Evolutionary conservation across 805 yeast genomes (phyloP), one percentile per base, ranked within the genome.

Genomic region (Pichia pseudocactophila): DNA sequence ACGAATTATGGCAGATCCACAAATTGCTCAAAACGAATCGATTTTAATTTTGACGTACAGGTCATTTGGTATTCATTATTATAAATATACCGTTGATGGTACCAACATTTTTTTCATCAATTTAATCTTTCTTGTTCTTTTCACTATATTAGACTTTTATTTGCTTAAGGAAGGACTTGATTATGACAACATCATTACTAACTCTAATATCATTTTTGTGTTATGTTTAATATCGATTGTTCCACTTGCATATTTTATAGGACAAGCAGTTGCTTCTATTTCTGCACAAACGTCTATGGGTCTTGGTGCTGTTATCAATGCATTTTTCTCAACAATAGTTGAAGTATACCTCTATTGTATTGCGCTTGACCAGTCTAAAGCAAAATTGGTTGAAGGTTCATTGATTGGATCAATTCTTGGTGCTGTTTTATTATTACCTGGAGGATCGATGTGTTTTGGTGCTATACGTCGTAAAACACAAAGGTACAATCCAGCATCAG

Each of bases 271-370:
- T n/a, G 98, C 98, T 0, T 89, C 97, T 2, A 92, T 92, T 45
- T 84, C 96, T 7, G 97, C 98, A 0, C 98, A 92, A 65, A 86
- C 97, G 0, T 89, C 97, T 0, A 92, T 92, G 98, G 97, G 97
- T 25, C 79, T 92, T 46, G 97, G 97, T 67, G 98, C 98, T 1
- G 96, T 89, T 0, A 88, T 92, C 53, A 92, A 92, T 61, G 98
- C 98, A 0, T 90, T 92, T 56, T 92, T 92, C 70, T 89, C 97
- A 2, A 89, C 98, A 0, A 74, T 92, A 39, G 97, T 92, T 7
- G 98, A 92, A 59, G 83, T 92, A 8, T 92, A 81, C 60, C 66
- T 90, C 38, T 92, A 92, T 60, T 82, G 95, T 62, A 95, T 90
- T 17, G 97, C 98, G 0, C 67, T 92, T 46, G 69, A 76, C 40